Base-by-base conservation (phyloP, 2,329 filamentous ascomycete genomes). In the Xylariaceae sp. region DNA sequence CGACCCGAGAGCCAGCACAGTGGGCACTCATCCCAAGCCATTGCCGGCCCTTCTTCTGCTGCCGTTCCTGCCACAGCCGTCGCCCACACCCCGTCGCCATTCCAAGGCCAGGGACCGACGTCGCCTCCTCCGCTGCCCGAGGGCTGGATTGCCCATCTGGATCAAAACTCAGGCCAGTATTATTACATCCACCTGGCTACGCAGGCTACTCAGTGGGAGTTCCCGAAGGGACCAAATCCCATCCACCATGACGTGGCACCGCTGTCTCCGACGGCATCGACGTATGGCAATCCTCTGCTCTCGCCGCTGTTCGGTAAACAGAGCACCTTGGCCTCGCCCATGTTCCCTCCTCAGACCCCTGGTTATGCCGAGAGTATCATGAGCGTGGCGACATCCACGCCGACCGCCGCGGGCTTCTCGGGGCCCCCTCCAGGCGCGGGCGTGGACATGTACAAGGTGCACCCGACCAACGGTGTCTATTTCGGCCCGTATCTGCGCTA, bases 121-220 rank as follows among this genome's bases (percentile, higher is more conserved):
- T 94, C 88, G 12, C 92, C 92, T 21, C 92, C 92, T 15, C 92
- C 90, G 2, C 73, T 98, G 12, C 92, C 92, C 5, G 92, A 98
- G 66, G 92, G 92, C 23, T 98, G 92, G 92, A 97, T 98, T 56
- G 88, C 92, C 14, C 92, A 97, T 61, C 73, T 97, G 4, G 92
- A 98, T 59, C 85, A 88, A 50, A 95, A 85, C 58, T 97, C 90
- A 2, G 92, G 92, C 1, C 90, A 97, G 59, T 98, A 97, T 64
- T 98, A 98, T 63, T 98, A 98, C 57, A 98, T 98, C 43, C 92
- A 98, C 61, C 73, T 98, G 19, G 85, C 89, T 2, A 89, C 87
- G 0, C 92, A 97, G 59, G 88, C 89, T 3, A 98, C 92, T 1
- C 92, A 98, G 59, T 98, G 92, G 92, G 92, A 98, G 57, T 97